phyloP scores from a whole-genome alignment of 352 stramenopile species.

The Elongisporangium undulatum region DNA sequence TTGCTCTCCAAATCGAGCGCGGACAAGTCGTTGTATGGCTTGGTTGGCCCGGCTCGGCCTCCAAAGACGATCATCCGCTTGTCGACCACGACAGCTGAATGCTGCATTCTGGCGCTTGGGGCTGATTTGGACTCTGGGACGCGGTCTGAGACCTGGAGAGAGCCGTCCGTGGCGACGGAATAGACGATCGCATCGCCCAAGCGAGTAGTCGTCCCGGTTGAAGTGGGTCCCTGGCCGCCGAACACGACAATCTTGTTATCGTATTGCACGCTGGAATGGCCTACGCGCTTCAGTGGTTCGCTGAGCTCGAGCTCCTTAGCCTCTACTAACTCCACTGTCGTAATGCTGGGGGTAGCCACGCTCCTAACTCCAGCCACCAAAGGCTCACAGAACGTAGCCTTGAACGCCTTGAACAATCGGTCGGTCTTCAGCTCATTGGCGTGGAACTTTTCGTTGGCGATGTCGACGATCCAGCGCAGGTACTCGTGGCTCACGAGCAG shows the following conservation, averaged over 20 bases:
- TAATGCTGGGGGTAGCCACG: not conserved
- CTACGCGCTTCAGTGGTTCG: conserved; percentile 46
- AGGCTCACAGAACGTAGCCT: conserved; percentile 30
- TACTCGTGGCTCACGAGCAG: conserved; percentile 70
- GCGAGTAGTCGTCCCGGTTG: conserved; percentile 52
- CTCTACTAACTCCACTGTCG: conserved; percentile 9
- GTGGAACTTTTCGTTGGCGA: conserved; percentile 86
- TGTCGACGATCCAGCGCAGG: conserved; percentile 64
- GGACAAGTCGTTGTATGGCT: conserved; percentile 64
- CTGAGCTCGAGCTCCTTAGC: conserved; percentile 6
- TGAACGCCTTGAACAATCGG: conserved; percentile 57
- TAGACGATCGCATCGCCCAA: conserved; percentile 47
- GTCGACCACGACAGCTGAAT: conserved; percentile 51
- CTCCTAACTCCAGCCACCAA: not conserved
- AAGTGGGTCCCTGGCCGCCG: conserved; percentile 58
- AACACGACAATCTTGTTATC: conserved; percentile 51
- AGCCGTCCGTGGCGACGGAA: conserved; percentile 10
- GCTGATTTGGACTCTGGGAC: conserved; percentile 7
- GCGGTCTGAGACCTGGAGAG: conserved; percentile 26
- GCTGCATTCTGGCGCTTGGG: conserved; percentile 65
- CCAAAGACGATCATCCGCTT: conserved; percentile 78
- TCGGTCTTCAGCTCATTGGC: conserved; percentile 72
- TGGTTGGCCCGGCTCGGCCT: conserved; percentile 62
- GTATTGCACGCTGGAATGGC: conserved; percentile 55
- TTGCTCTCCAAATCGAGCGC: conserved; percentile 43